Percentiles rank a stretch among this genome's conserved stretches.
Evolutionary conservation across 805 yeast species (phyloP).

Genomic region (Kregervanrija delftensis): DNA sequence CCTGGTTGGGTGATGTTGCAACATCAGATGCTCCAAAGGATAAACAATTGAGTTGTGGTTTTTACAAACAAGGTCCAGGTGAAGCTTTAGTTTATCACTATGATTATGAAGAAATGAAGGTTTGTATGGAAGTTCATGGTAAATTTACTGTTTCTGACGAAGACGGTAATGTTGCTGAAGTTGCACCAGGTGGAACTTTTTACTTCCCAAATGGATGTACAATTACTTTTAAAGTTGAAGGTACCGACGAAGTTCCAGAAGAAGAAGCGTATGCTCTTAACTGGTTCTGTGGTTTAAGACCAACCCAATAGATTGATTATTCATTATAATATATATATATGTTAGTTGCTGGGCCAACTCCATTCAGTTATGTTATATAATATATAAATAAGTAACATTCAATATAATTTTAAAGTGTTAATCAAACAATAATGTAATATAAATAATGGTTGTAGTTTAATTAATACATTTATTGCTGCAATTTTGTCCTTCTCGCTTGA

Average conservation of each 20-base stretch:
- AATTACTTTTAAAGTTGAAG: slow-evolving; percentile 49
- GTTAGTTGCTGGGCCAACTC: neutral
- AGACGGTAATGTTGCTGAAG: slow-evolving; percentile 51
- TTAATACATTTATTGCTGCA: no score
- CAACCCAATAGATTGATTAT: slow-evolving; percentile 19
- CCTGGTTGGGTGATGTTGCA: slow-evolving; percentile 62
- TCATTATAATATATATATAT: neutral
- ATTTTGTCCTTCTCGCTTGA: no score
- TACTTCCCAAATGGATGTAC: slow-evolving; percentile 64
- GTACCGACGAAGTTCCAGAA: slow-evolving; percentile 27
- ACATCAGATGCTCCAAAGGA: slow-evolving; percentile 56
- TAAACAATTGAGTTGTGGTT: slow-evolving; percentile 57
- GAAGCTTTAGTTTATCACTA: slow-evolving; percentile 63
- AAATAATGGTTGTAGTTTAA: no score
- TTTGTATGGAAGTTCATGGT: slow-evolving; percentile 62
- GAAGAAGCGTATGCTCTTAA: slow-evolving; percentile 53
- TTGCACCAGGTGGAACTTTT: slow-evolving; percentile 59
- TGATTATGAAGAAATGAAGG: slow-evolving; percentile 63
- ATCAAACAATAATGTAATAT: no score
- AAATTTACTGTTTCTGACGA: slow-evolving; percentile 57
- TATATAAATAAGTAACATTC: neutral
- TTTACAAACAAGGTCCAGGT: slow-evolving; percentile 63
- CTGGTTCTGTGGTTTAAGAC: slow-evolving; percentile 55
- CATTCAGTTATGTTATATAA: neutral
- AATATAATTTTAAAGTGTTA: no score